phyloP scores from a whole-genome alignment of 2,329 filamentous ascomycete genomes.

The Talaromyces rugulosus region DNA sequence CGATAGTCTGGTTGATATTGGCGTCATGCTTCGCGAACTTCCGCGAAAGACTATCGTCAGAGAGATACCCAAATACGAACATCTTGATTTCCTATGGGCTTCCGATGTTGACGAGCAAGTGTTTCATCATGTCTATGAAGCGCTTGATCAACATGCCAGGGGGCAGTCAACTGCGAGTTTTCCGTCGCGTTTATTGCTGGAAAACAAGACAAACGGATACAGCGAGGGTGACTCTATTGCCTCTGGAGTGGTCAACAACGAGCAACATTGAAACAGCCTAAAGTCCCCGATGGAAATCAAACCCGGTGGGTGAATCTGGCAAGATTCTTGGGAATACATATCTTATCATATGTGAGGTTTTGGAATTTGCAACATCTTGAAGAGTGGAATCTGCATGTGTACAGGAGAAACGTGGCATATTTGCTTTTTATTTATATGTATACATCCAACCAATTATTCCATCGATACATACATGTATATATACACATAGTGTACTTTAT shows the following conservation, averaged over 20 bases:
- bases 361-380: not conserved
- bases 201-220: not conserved
- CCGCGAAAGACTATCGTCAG: conserved; percentile 80
- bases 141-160: conserved; percentile 63
- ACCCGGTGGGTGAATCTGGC: too few relatives aligned
- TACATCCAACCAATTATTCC: not conserved
- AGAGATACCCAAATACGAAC: conserved; percentile 88
- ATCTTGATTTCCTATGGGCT: conserved; percentile 95
- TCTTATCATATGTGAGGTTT: not conserved
- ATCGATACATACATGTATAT: not conserved
- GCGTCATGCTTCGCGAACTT: conserved; percentile 84
- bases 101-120: conserved; percentile 77
- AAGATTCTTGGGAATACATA: too few relatives aligned
- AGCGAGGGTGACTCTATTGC: not conserved
- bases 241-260: not conserved
- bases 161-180: conserved; percentile 10
- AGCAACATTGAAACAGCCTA: not conserved
- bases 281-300: too few relatives aligned
- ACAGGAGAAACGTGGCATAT: not conserved
- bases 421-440: not conserved
- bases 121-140: conserved; percentile 87
- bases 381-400: not conserved
- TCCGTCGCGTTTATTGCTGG: not conserved
- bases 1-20: conserved; percentile 91
- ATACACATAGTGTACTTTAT: not conserved